Percentiles rank a stretch among this genome's conserved stretches.
Evolutionary conservation across 768 basidiomycete species (phyloP).

Genomic region (Trametes meyenii): DNA sequence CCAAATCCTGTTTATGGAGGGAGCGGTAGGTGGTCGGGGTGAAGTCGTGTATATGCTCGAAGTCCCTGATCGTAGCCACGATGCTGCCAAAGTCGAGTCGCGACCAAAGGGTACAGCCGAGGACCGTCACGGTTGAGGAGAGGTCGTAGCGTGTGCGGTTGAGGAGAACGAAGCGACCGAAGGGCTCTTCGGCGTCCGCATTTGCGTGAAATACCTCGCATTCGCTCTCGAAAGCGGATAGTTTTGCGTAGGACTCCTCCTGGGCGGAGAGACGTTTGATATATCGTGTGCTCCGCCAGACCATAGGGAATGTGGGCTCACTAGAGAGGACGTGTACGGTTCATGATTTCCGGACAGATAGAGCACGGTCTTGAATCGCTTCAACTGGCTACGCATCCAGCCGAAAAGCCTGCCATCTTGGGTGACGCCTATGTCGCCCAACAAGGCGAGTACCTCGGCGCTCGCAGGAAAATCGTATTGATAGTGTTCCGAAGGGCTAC

Average conservation of each 20-base stretch:
- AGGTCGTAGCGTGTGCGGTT: slow-evolving; percentile 40
- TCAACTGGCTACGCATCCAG: slow-evolving; percentile 37
- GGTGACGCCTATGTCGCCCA: slow-evolving; percentile 43
- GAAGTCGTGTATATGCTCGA: slow-evolving; percentile 36
- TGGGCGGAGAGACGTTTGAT: neutral
- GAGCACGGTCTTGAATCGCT: slow-evolving; percentile 36
- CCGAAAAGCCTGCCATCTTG: slow-evolving; percentile 35
- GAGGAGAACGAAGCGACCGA: slow-evolving; percentile 38
- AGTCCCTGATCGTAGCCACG: slow-evolving; percentile 37
- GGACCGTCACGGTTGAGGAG: slow-evolving; percentile 37
- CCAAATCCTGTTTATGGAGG: slow-evolving; percentile 34
- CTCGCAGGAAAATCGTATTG: slow-evolving; percentile 32
- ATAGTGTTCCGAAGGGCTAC: slow-evolving; percentile 7
- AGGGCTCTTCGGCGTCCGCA: neutral
- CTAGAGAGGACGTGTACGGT: slow-evolving; percentile 21
- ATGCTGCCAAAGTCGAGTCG: slow-evolving; percentile 35
- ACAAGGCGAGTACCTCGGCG: slow-evolving; percentile 36
- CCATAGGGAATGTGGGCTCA: neutral
- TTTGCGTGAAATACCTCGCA: neutral
- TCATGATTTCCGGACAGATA: slow-evolving; percentile 42
- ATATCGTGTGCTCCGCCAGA: neutral
- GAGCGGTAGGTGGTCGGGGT: slow-evolving; percentile 27
- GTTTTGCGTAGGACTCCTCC: slow-evolving; percentile 1
- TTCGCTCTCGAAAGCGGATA: neutral
- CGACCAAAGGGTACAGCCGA: slow-evolving; percentile 47